Evolutionary conservation across 2,329 filamentous ascomycete genomes (phyloP).

Genomic region (Colletotrichum sp.): DNA sequence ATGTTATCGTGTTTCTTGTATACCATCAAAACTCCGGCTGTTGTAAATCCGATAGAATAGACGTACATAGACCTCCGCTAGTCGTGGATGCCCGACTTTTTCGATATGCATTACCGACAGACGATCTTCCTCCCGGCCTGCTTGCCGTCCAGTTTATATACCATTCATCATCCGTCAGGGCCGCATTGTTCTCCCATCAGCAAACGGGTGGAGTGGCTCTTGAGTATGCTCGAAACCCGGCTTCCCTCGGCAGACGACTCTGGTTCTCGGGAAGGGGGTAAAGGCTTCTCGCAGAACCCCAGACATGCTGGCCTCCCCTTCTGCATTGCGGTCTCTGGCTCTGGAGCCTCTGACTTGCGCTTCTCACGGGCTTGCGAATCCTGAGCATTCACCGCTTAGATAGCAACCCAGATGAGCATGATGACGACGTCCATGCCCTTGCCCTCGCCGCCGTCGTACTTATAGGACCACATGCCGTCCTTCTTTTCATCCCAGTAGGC

Average conservation of each 20-base stretch:
- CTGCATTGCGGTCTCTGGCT: slow-evolving; percentile 19
- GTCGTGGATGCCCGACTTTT: not conserved
- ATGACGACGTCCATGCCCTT: slow-evolving; percentile 74
- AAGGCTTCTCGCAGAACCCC: not conserved
- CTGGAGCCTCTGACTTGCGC: not conserved
- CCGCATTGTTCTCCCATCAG: not conserved
- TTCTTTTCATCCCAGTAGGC: slow-evolving; percentile 92
- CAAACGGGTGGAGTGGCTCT: not conserved
- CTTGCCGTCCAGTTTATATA: not conserved
- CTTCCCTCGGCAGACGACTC: not conserved
- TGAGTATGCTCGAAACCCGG: not conserved
- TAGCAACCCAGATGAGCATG: slow-evolving; percentile 79
- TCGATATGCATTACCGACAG: not conserved
- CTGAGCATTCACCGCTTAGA: slow-evolving; percentile 39
- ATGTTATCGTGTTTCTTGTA: not conserved
- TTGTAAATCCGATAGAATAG: slow-evolving; percentile 3
- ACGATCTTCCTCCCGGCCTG: not conserved
- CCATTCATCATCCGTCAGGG: not conserved
- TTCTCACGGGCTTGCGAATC: not conserved
- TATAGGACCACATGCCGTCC: slow-evolving; percentile 89
- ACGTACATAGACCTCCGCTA: not conserved
- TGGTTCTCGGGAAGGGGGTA: not conserved
- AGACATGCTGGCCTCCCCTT: too few species aligned
- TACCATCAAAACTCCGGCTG: slow-evolving; percentile 19
- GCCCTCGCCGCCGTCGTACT: slow-evolving; percentile 73